Evolutionary conservation across 306 rosid genomes (phyloP), one percentile per base, ranked within the genome.

Genomic region (Potentilla sterilis): DNA sequence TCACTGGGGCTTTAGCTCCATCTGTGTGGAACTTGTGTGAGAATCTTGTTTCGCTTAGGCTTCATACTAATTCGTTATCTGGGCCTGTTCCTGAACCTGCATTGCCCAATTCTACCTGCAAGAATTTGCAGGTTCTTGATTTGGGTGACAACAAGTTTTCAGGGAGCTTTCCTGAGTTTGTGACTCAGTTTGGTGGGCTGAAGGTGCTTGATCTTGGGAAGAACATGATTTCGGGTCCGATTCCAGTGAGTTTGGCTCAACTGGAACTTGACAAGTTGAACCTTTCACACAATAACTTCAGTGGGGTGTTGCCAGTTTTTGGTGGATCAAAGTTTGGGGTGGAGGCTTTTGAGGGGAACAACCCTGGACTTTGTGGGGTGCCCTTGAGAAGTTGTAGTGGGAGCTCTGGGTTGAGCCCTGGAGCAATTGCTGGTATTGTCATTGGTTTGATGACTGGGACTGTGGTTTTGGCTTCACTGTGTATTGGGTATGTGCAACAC

Each of bases 361-460:
- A 51, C 71, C 96, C 96, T 47, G 81, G 72, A 74, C 87, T 96
- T 70, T 96, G 99, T 85, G 99, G 99, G 18, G 77, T 80, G 54
- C 99, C 99, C 67, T 86, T 96, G 90, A 75, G 35, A 79, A 89
- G 89, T 40, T 96, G 99, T 75, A 66, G 75, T 47, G 83, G 79
- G 41, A 80, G 69, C 69, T 79, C 97, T 59, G 71, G 92, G 48
- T 75, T 92, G 84, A 92, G 97, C 69, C 87, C 99, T 11, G 99
- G 99, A 38, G 96, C 99, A 7, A 89, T 96, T 81, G 99, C 99
- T 12, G 98, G 97, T 7, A 85, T 96, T 72, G 98, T 96, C 74
- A 96, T 96, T 19, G 90, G 98, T 66, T 76, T 96, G 41, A 89
- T 96, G 97, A 63, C 98, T 42, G 98, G 93, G 57, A 90, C 91